Evolutionary conservation across 1,139 yeast species (phyloP).

Genomic region (Debaryomycetaceae sp.): DNA sequence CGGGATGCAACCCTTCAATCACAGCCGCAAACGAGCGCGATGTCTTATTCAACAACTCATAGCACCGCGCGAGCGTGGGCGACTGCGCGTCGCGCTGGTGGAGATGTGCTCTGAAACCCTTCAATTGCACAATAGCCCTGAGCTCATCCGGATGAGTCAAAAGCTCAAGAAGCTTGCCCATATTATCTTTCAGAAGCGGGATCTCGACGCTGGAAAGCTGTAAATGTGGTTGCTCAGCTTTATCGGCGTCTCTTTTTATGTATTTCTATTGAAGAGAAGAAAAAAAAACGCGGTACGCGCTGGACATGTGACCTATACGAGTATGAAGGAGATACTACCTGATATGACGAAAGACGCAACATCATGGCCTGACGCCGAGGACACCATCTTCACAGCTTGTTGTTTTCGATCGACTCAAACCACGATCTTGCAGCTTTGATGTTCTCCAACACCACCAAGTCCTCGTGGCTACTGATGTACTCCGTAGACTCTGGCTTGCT

Average conservation of each 20-base stretch:
- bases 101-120: conserved; percentile 49
- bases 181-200: conserved; percentile 18
- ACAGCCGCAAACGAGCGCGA: conserved; percentile 94
- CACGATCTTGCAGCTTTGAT: conserved; percentile 63
- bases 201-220: no score
- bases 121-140: conserved; percentile 59
- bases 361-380: no score
- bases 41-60: conserved; percentile 60
- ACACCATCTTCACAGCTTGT: no score
- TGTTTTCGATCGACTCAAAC: conserved; percentile 63
- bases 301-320: not conserved
- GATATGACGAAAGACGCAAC: no score
- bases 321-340: not conserved
- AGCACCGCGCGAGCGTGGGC: conserved; percentile 57
- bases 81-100: conserved; percentile 52
- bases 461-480: conserved; percentile 44
- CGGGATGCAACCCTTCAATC: conserved; percentile 87
- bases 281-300: no score
- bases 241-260: no score
- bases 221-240: no score
- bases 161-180: conserved; percentile 68
- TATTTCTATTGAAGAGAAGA: no score
- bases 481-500: conserved; percentile 21
- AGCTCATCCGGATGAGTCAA: conserved; percentile 70
- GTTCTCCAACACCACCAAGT: conserved; percentile 60